Conservation (phyloP, 208 protist species). For the Acanthamoeba royreba region DNA sequence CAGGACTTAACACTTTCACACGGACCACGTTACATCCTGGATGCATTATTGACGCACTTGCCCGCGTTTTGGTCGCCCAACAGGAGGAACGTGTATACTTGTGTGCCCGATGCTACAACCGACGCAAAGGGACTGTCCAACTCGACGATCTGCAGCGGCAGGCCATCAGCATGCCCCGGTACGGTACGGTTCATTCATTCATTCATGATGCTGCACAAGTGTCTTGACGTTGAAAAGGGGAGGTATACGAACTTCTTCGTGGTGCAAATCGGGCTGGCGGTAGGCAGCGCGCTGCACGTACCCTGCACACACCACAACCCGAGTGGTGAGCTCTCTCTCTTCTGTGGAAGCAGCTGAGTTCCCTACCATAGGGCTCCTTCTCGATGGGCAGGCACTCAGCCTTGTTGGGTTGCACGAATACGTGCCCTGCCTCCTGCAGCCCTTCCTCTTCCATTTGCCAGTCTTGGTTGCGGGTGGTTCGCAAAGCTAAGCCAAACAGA, state of each 20-base stretch:
- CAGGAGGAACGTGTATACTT: constrained; percentile 53
- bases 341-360: no score
- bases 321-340: no score
- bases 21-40: no score
- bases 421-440: no score
- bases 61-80: constrained; percentile 57
- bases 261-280: constrained; percentile 52
- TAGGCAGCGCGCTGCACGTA: constrained; percentile 28
- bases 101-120: constrained; percentile 36
- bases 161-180: no score
- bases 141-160: constrained; percentile 44
- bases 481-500: no score
- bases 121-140: constrained; percentile 59
- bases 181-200: no score
- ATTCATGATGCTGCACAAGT: no score
- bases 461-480: no score
- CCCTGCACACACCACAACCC: neutral
- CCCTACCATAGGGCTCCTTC: neutral
- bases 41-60: constrained; percentile 26
- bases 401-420: neutral
- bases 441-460: no score
- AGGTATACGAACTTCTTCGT: constrained; percentile 29
- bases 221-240: no score
- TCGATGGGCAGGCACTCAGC: neutral
- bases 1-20: no score